Base-by-base conservation (phyloP, 331 rosid species). In the Erythrophleum ivorense region DNA sequence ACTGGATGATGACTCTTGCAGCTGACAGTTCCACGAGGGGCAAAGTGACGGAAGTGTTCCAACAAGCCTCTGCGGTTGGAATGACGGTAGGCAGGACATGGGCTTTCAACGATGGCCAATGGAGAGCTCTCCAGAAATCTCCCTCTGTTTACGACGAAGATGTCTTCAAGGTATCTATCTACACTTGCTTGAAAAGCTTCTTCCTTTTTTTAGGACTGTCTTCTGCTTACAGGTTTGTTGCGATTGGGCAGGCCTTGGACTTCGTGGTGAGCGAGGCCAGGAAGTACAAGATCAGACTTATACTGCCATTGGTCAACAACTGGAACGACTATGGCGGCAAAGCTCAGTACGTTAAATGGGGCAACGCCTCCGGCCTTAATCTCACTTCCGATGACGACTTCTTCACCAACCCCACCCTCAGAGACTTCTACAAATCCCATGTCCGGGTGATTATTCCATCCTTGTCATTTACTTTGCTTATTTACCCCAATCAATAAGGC, bases 281-380 rank as follows among this genome's bases (percentile, higher is more conserved):
- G 88, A 95, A 91, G 73, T 92, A 78, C 90, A 90, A 92, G 78
- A 95, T 95, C 54, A 95, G 97, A 85, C 85, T 95, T 48, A 90
- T 95, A 80, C 85, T 95, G 65, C 90, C 98, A 78, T 78, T 95
- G 84, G 40, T 78, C 13, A 92, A 95, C 88, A 95, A 95, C 85
- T 95, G 98, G 98, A 97, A 92, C 72, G 97, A 97, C 71, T 94
- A 85, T 78, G 98, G 98, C 12, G 98, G 98, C 57, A 94, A 94
- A 85, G 53, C 97, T 75, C 98, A 94, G 49, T 94, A 94, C 76
- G 92, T 92, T 66, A 92, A 89, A 79, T 94, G 98, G 97, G 98
- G 97, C 41, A 90, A 89, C 68, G 92, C 85, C 19, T 92, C 90
- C 65, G 98, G 98, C 82, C 89, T 94, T 49, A 91, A 92, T 81